Conservation (phyloP, 768 basidiomycete genomes). For the Holtermanniella nyarrowii region DNA sequence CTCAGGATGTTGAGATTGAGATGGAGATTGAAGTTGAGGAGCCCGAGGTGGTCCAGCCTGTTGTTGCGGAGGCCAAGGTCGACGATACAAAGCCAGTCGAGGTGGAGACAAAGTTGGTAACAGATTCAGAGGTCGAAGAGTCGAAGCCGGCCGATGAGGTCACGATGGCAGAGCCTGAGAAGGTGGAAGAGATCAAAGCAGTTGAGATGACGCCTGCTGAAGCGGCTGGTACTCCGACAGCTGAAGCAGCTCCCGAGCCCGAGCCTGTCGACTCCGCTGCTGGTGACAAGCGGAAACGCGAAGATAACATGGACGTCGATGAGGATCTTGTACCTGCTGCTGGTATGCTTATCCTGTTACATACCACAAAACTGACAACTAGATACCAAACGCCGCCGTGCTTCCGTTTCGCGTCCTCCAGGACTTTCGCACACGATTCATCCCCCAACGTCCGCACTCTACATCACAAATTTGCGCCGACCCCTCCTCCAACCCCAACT, state of each 20-base stretch:
- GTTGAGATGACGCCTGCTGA: too few species aligned
- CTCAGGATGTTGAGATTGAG: too few species aligned
- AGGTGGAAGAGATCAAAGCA: conserved; percentile 1
- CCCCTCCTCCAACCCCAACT: conserved; percentile 28
- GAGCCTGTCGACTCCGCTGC: not conserved
- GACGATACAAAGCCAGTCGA: not conserved
- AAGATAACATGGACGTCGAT: conserved; percentile 1
- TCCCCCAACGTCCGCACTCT: conserved; percentile 33
- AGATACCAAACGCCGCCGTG: conserved; percentile 6
- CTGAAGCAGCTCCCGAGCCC: not conserved
- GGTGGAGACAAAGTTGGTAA: not conserved
- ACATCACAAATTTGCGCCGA: conserved; percentile 37
- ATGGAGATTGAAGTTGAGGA: conserved; percentile 1
- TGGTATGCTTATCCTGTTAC: too few species aligned
- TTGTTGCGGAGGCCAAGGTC: not conserved
- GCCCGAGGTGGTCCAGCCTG: too few species aligned
- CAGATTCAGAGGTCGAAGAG: not conserved
- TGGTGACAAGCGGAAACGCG: conserved; percentile 4
- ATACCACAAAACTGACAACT: too few species aligned
- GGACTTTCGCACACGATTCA: conserved; percentile 28
- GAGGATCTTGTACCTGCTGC: not conserved
- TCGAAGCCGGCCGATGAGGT: conserved; percentile 9
- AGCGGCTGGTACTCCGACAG: too few species aligned
- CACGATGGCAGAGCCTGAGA: conserved; percentile 4
- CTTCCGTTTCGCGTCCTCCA: conserved; percentile 16